A percentile compares a stretch with the other conserved stretches of the same genome.
phyloP scores from a whole-genome alignment of 2,329 filamentous ascomycete genomes.

The Colletotrichum noveboracense region DNA sequence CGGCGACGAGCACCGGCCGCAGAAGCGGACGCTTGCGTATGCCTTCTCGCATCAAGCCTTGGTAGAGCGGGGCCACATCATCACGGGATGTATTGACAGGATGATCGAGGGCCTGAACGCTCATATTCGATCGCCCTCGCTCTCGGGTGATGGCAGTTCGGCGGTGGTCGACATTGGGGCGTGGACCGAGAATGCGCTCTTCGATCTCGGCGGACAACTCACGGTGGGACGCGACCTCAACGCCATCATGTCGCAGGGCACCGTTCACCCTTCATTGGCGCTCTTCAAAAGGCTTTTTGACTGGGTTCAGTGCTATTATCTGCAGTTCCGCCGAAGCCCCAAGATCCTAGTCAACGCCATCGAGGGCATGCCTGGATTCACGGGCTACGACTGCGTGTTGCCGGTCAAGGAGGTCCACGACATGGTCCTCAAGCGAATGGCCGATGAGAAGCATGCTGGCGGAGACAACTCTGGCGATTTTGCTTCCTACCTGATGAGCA shows the following conservation, averaged over 20 bases:
- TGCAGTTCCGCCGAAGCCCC: not conserved
- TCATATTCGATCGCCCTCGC: not conserved
- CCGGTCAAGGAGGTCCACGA: not conserved
- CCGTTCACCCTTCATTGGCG: not conserved
- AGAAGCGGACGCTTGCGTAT: not conserved
- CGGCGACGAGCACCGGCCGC: not conserved
- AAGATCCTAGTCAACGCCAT: not conserved
- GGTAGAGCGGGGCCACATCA: not conserved
- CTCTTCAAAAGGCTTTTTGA: not conserved
- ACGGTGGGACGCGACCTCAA: not conserved
- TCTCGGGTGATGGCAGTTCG: not conserved
- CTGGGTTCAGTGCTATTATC: not conserved
- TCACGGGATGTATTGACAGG: not conserved
- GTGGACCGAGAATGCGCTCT: not conserved
- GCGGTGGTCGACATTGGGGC: not conserved
- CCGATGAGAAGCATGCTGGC: not conserved
- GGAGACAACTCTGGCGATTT: not conserved
- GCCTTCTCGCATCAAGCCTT: not conserved
- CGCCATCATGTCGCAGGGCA: not conserved
- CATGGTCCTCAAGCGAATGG: not conserved
- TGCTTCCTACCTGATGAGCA: not conserved
- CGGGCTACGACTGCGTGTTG: not conserved
- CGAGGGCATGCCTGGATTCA: not conserved
- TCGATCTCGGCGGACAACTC: not conserved
- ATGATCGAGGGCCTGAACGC: not conserved